A percentile compares a stretch with the other conserved stretches of the same genome.
Conservation (phyloP, 2,329 filamentous ascomycete genomes). For the Coleophoma crateriformis region DNA sequence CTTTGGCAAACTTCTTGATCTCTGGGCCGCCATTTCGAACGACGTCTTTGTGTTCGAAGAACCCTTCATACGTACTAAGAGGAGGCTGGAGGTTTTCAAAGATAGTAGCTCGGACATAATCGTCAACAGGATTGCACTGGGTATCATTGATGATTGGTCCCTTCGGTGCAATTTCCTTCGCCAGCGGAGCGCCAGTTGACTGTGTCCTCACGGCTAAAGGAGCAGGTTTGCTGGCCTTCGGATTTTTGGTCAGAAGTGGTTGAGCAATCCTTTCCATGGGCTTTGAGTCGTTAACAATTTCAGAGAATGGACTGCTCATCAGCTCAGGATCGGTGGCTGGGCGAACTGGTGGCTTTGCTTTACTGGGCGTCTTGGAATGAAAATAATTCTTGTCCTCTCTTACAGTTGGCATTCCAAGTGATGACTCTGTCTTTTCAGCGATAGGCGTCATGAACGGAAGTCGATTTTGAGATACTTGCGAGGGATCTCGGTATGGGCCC, state of each 20-base stretch:
- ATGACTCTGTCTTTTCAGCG: conserved; percentile 89
- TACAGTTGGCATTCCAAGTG: conserved; percentile 62
- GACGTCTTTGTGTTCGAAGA: conserved; percentile 64
- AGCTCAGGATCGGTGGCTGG: conserved; percentile 27
- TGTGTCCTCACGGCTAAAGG: conserved; percentile 26
- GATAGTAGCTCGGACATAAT: conserved; percentile 68
- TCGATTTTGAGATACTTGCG: conserved; percentile 77
- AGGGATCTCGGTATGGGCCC: conserved; percentile 75
- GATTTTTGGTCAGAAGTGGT: conserved; percentile 42
- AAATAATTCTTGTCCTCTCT: conserved; percentile 51
- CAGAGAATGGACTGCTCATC: conserved; percentile 66
- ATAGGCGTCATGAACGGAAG: conserved; percentile 99
- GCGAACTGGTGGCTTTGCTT: conserved; percentile 28
- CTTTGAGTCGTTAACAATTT: conserved; percentile 49
- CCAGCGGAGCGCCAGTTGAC: conserved; percentile 17
- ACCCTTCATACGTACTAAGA: conserved; percentile 70
- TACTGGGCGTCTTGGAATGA: conserved; percentile 73
- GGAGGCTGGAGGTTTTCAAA: conserved; percentile 68
- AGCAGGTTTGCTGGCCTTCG: conserved; percentile 33
- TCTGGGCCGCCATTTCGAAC: conserved; percentile 64
- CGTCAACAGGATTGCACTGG: conserved; percentile 87
- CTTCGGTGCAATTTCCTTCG: conserved; percentile 42
- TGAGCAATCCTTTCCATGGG: conserved; percentile 44
- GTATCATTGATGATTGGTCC: conserved; percentile 74
- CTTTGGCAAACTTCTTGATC: conserved; percentile 77